Conservation (phyloP, 2,329 filamentous ascomycete species). For the Verticillium dahliae region DNA sequence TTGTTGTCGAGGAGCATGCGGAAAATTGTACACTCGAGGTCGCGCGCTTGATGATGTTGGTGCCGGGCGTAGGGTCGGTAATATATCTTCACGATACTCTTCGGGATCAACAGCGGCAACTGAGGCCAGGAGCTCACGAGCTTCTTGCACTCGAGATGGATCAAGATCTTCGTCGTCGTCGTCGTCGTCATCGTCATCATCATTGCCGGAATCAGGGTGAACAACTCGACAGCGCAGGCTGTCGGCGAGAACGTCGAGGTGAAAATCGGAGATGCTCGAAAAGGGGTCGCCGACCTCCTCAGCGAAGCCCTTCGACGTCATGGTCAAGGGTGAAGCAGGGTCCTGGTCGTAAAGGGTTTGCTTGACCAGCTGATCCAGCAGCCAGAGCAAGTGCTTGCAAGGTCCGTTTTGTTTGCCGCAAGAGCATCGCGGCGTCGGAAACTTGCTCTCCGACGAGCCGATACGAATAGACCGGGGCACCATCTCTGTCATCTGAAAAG, state of each 20-base stretch:
- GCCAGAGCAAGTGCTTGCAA: conserved; percentile 47
- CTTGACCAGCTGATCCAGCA: conserved; percentile 45
- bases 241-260: conserved; percentile 44
- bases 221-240: conserved; percentile 42
- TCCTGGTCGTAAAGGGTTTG: conserved; percentile 36
- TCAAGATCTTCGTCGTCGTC: conserved; percentile 14
- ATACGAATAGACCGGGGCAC: conserved; percentile 46
- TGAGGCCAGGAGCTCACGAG: conserved; percentile 43
- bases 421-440: conserved; percentile 37
- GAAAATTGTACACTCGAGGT: conserved; percentile 44
- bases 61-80: conserved; percentile 16
- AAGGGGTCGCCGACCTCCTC: conserved; percentile 42
- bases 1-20: conserved; percentile 48
- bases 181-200: conserved; percentile 12
- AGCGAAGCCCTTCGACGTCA: conserved; percentile 36
- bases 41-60: conserved; percentile 31
- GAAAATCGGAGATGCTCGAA: conserved; percentile 39
- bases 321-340: conserved; percentile 28
- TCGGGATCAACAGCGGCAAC: conserved; percentile 28
- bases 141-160: conserved; percentile 36
- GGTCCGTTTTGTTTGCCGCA: conserved; percentile 30
- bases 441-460: conserved; percentile 30
- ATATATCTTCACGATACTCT: conserved; percentile 40
- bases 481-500: conserved; percentile 50
- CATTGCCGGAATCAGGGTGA: conserved; percentile 9